These are phyloP conservation scores for Coleophoma eucalyptorum DNA, from an alignment of 2,329 filamentous ascomycete genomes.

Conservation along the genomic window DNA sequence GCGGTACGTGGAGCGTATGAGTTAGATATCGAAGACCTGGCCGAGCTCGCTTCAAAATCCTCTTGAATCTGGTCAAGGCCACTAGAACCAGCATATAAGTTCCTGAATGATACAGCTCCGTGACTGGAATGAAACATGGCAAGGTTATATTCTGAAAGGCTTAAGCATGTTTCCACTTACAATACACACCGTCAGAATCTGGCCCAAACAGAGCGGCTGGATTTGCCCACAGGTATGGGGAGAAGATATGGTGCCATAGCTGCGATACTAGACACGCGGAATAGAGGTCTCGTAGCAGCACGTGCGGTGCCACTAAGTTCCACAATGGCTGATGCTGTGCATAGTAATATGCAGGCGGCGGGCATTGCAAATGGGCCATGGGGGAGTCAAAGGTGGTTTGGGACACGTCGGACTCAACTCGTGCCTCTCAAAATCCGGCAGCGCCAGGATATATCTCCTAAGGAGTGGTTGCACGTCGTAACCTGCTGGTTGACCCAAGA, in stretches of 20 bases:
- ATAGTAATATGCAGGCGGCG: not conserved
- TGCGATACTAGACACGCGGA: slow-evolving; percentile 12
- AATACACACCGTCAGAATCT: slow-evolving; percentile 14
- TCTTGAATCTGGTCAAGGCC: slow-evolving; percentile 14
- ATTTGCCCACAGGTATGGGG: slow-evolving; percentile 14
- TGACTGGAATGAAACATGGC: not conserved
- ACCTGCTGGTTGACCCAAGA: too few relatives aligned
- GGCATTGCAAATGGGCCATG: not conserved
- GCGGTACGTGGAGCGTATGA: slow-evolving; percentile 16
- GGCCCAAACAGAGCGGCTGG: slow-evolving; percentile 13
- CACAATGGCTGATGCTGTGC: slow-evolving; percentile 3
- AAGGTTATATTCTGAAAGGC: not conserved
- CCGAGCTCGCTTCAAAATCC: slow-evolving; percentile 9
- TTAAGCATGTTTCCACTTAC: slow-evolving; percentile 9
- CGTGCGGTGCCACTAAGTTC: slow-evolving; percentile 15
- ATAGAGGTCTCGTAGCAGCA: slow-evolving; percentile 12
- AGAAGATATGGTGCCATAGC: slow-evolving; percentile 14
- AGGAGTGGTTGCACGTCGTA: too few relatives aligned
- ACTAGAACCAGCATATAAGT: slow-evolving; percentile 6
- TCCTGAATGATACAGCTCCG: not conserved
- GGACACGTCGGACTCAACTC: too few relatives aligned
- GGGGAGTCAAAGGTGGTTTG: not conserved
- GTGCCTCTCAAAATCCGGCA: too few relatives aligned
- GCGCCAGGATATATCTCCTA: too few relatives aligned
- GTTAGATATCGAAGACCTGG: slow-evolving; percentile 10